Conservation (phyloP, 2,329 filamentous ascomycete genomes). For the Bipolaris bicolor region DNA sequence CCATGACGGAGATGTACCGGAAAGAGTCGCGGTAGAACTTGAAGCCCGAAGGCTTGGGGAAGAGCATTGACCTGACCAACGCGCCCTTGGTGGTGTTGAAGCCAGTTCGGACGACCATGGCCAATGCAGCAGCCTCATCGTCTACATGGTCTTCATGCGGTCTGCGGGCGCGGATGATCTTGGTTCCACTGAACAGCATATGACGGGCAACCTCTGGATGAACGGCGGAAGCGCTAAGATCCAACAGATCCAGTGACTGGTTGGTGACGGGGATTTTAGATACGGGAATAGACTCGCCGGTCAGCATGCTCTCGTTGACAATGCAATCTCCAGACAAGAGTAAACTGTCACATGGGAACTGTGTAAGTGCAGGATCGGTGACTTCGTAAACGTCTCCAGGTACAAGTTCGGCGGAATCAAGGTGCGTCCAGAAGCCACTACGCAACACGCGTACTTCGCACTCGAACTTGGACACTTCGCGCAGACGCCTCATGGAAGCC, state of each 20-base stretch:
- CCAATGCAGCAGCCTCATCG: constrained; percentile 88
- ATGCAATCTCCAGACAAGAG: constrained; percentile 94
- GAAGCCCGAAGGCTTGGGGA: constrained; percentile 97
- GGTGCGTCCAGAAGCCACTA: constrained; percentile 93
- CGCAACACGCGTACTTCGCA: constrained; percentile 93
- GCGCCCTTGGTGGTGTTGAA: constrained; percentile 98
- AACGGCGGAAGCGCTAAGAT: constrained; percentile 80
- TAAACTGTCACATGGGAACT: constrained; percentile 91
- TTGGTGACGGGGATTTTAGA: constrained; percentile 87
- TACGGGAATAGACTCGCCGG: constrained; percentile 93
- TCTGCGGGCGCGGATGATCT: constrained; percentile 86
- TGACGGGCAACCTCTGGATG: constrained; percentile 83
- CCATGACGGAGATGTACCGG: constrained; percentile 98
- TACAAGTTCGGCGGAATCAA: constrained; percentile 85
- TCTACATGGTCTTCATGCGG: constrained; percentile 86
- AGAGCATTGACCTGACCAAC: constrained; percentile 95
- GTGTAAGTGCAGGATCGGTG: constrained; percentile 85
- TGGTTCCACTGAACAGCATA: constrained; percentile 93
- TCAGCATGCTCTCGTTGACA: constrained; percentile 99
- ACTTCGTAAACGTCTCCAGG: constrained; percentile 97
- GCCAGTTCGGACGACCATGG: constrained; percentile 89
- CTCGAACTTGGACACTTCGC: constrained; percentile 92
- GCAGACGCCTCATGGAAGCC: constrained; percentile 86
- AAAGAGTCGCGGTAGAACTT: constrained; percentile 99
- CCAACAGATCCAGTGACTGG: constrained; percentile 75